Evolutionary conservation across 2,329 filamentous ascomycete genomes (phyloP).

Genomic region (Colletotrichum liaoningense): DNA sequence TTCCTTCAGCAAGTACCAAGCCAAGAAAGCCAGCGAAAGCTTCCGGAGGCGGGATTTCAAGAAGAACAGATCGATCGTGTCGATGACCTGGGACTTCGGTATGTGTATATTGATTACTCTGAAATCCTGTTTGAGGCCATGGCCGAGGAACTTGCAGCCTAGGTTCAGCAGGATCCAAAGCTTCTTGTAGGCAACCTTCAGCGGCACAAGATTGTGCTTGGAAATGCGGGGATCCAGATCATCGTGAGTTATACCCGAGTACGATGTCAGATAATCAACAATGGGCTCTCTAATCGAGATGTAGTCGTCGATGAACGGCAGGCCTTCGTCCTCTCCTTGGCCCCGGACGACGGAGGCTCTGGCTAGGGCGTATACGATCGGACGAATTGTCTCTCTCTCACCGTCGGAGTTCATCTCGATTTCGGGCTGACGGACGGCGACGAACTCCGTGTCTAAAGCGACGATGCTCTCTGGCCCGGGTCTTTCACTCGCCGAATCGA

Average conservation of each 20-base stretch:
- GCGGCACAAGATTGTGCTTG: constrained; percentile 83
- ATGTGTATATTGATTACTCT: constrained; percentile 98
- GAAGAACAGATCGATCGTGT: constrained; percentile 93
- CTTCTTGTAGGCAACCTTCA: constrained; percentile 97
- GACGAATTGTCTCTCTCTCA: constrained; percentile 89
- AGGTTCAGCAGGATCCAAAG: constrained; percentile 96
- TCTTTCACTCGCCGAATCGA: constrained; percentile 70
- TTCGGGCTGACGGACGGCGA: constrained; percentile 90
- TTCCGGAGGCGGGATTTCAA: constrained; percentile 85
- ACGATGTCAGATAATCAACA: constrained; percentile 94
- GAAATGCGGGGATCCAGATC: constrained; percentile 86
- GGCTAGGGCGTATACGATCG: constrained; percentile 91
- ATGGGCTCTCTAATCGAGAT: constrained; percentile 91
- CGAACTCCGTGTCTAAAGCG: constrained; percentile 96
- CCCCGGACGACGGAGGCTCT: constrained; percentile 91
- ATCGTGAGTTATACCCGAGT: constrained; percentile 88
- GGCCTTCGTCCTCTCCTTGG: constrained; percentile 78
- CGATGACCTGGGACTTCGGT: constrained; percentile 88
- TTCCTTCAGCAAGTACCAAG: constrained; percentile 91
- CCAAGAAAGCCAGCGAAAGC: constrained; percentile 89
- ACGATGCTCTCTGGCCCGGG: constrained; percentile 80
- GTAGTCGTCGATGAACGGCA: constrained; percentile 97
- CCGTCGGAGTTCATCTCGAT: constrained; percentile 97
- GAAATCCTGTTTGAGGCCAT: constrained; percentile 95
- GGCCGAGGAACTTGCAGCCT: constrained; percentile 92